These are phyloP conservation scores for Choiromyces venosus DNA, from an alignment of 495 filamentous ascomycete species.

Conservation along the genomic window DNA sequence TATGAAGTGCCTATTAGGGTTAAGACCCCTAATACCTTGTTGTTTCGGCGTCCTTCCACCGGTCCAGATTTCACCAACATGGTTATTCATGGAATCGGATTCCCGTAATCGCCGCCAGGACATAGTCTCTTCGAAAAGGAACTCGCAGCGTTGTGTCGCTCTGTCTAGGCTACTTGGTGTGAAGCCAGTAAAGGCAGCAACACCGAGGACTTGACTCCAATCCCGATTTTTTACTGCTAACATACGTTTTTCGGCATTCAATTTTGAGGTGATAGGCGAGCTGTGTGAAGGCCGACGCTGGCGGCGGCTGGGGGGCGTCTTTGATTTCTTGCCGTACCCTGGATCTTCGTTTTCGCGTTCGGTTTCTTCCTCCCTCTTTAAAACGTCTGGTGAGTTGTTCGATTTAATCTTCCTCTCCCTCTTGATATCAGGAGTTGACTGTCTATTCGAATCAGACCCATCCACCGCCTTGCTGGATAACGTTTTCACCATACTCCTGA, in stretches of 20 bases:
- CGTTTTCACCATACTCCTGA: constrained; percentile 7
- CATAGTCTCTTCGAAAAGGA: constrained; percentile 20
- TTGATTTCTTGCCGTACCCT: neutral
- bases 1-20: neutral
- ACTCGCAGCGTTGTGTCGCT: constrained; percentile 19
- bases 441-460: neutral
- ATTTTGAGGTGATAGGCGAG: neutral
- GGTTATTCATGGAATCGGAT: neutral
- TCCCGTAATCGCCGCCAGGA: constrained; percentile 20
- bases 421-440: constrained; percentile 6
- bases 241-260: constrained; percentile 16
- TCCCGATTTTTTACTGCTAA: constrained; percentile 9
- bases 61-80: constrained; percentile 14
- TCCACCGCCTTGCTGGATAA: neutral
- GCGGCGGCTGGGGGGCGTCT: neutral
- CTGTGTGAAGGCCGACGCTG: neutral
- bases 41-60: constrained; percentile 8
- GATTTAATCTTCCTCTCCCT: neutral
- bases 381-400: neutral
- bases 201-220: constrained; percentile 28
- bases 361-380: neutral
- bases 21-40: neutral
- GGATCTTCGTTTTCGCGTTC: neutral
- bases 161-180: constrained; percentile 10
- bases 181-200: constrained; percentile 24